Percentiles rank a stretch among this genome's conserved stretches.
Conservation (phyloP, 345 rosid species). For the Carallia pectinifolia region DNA sequence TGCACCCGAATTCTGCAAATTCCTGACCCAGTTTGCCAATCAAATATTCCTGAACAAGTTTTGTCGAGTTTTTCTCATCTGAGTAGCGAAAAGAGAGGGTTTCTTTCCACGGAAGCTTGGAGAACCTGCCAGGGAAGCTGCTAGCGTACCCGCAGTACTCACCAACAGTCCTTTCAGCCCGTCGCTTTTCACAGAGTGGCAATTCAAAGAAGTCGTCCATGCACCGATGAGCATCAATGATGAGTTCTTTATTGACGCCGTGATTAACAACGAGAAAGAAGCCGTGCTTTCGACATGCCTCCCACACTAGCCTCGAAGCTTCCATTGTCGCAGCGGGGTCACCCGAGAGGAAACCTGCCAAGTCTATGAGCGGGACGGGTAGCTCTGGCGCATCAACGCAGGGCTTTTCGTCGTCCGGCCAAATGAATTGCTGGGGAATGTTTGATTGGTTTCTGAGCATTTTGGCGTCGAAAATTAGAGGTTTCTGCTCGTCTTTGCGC, state of each 20-base stretch:
- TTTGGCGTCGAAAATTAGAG: conserved; percentile 65
- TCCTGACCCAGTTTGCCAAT: conserved; percentile 12
- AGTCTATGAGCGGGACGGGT: conserved; percentile 13
- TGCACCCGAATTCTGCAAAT: conserved; percentile 19
- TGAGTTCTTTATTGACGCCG: conserved; percentile 6
- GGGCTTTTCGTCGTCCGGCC: conserved; percentile 16
- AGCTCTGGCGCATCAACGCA: conserved; percentile 11
- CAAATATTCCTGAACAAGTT: conserved; percentile 6
- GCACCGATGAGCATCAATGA: conserved; percentile 14
- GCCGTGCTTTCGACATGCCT: conserved; percentile 19
- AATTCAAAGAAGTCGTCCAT: conserved; percentile 23
- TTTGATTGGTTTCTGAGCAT: conserved; percentile 42
- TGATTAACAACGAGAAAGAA: conserved; percentile 22
- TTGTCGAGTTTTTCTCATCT: background rate
- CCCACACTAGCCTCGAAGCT: conserved; percentile 12
- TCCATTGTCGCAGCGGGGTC: conserved; percentile 9
- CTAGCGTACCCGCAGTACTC: conserved; percentile 21
- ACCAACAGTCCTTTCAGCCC: conserved; percentile 18
- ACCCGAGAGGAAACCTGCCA: conserved; percentile 13
- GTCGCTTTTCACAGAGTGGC: conserved; percentile 12
- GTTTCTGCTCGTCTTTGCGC: conserved; percentile 28
- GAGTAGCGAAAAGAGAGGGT: conserved; percentile 17
- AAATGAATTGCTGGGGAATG: conserved; percentile 25
- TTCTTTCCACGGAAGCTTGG: conserved; percentile 27
- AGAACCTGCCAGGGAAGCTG: conserved; percentile 21